Evolutionary conservation across 2,329 filamentous ascomycete genomes (phyloP).

Genomic region (Paecilomyces niveus): DNA sequence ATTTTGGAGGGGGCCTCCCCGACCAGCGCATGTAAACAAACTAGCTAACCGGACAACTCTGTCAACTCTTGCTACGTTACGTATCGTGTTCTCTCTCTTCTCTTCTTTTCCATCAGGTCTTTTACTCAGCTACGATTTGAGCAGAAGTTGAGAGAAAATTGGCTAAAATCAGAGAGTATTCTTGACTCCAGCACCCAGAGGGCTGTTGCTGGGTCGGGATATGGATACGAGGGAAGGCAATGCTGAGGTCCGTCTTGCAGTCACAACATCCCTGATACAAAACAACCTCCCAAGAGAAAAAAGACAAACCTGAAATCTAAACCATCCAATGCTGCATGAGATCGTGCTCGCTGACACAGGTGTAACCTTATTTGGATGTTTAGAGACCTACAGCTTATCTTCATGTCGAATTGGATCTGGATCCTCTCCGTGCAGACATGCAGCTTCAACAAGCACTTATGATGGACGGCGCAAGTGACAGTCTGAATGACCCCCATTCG

Average conservation of each 20-base stretch:
- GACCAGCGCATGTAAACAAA: background rate
- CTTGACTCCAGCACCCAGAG: background rate
- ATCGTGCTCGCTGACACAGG: background rate
- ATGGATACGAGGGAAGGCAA: background rate
- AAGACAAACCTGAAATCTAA: background rate
- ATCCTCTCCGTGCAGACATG: conserved; percentile 13
- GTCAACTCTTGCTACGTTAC: background rate
- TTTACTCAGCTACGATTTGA: background rate
- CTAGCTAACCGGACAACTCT: background rate
- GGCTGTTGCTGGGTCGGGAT: background rate
- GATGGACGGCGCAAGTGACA: conserved; percentile 8
- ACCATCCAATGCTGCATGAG: background rate
- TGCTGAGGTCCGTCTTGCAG: background rate
- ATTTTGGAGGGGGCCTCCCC: background rate
- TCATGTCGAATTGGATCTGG: conserved; percentile 11
- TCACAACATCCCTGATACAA: background rate
- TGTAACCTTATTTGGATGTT: background rate
- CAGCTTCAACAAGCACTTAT: conserved; percentile 17
- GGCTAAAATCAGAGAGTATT: background rate
- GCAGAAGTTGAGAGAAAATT: background rate
- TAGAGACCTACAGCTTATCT: conserved; percentile 3
- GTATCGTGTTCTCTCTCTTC: background rate
- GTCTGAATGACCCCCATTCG: conserved; percentile 8
- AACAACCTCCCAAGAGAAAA: background rate
- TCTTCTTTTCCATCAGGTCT: background rate